phyloP scores from a whole-genome alignment of 2,329 filamentous ascomycete genomes.

The Monilinia fructigena region DNA sequence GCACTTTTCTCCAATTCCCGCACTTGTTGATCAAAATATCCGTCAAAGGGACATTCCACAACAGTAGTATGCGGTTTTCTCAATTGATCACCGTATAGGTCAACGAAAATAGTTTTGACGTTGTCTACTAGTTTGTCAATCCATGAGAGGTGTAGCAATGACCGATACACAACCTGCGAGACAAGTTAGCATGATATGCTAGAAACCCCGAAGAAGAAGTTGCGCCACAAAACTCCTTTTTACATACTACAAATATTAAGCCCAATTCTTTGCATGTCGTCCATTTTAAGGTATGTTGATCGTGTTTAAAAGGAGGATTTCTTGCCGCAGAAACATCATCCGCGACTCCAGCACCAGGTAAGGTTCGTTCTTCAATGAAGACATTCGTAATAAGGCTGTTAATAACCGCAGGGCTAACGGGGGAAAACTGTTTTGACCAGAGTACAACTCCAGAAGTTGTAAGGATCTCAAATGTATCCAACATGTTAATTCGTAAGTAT shows the following conservation, averaged over 20 bases:
- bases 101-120: constrained; percentile 86
- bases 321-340: constrained; percentile 59
- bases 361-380: constrained; percentile 91
- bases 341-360: constrained; percentile 55
- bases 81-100: constrained; percentile 84
- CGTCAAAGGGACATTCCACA: constrained; percentile 81
- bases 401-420: constrained; percentile 78
- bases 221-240: neutral
- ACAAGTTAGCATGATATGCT: constrained; percentile 10
- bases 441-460: constrained; percentile 95
- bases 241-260: constrained; percentile 82
- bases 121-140: constrained; percentile 96
- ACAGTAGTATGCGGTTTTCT: constrained; percentile 76
- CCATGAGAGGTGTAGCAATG: constrained; percentile 91
- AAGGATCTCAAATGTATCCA: constrained; percentile 95
- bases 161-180: constrained; percentile 87
- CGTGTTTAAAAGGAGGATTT: constrained; percentile 79
- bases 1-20: constrained; percentile 70
- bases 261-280: constrained; percentile 88
- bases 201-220: neutral
- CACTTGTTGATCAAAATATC: constrained; percentile 93
- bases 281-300: constrained; percentile 95
- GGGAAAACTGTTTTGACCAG: constrained; percentile 85
- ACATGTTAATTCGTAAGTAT: constrained; percentile 54
- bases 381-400: constrained; percentile 95